These are phyloP conservation scores for Luvunga scandens DNA, from an alignment of 345 rosid species.

Conservation along the genomic window DNA sequence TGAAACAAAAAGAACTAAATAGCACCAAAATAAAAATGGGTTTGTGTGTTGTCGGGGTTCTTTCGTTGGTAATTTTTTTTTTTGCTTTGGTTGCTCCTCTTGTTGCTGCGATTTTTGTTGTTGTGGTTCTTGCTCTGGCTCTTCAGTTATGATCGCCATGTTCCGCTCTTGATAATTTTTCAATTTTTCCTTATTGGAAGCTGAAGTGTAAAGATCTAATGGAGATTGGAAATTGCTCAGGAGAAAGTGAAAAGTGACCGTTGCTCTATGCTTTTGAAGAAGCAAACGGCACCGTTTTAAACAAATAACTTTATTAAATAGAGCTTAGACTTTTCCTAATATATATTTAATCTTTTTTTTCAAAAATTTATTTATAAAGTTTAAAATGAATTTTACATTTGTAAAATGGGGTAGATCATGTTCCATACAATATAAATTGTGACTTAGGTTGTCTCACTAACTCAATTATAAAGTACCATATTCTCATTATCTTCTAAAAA, in stretches of 20 bases:
- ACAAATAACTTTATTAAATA: neutral
- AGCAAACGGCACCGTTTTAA: neutral
- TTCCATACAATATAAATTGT: no score
- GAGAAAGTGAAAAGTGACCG: neutral
- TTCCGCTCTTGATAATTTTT: neutral
- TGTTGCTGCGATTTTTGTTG: neutral
- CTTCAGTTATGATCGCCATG: conserved; percentile 82
- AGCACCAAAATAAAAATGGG: conserved; percentile 84
- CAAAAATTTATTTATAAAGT: no score
- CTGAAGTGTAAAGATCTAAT: neutral
- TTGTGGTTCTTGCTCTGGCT: conserved; percentile 40
- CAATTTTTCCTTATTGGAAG: neutral
- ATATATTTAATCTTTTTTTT: no score
- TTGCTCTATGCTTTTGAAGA: neutral
- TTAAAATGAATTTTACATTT: no score
- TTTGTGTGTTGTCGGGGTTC: conserved; percentile 30
- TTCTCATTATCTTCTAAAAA: no score
- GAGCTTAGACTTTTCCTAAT: no score
- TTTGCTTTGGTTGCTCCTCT: conserved; percentile 19
- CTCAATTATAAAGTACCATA: no score
- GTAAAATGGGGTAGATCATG: no score
- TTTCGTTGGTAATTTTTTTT: conserved; percentile 14
- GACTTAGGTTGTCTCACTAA: no score
- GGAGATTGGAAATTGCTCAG: neutral
- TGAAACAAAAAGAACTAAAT: conserved; percentile 55